Evolutionary conservation across 2,329 filamentous ascomycete species (phyloP).

Genomic region (Fusarium compactum): DNA sequence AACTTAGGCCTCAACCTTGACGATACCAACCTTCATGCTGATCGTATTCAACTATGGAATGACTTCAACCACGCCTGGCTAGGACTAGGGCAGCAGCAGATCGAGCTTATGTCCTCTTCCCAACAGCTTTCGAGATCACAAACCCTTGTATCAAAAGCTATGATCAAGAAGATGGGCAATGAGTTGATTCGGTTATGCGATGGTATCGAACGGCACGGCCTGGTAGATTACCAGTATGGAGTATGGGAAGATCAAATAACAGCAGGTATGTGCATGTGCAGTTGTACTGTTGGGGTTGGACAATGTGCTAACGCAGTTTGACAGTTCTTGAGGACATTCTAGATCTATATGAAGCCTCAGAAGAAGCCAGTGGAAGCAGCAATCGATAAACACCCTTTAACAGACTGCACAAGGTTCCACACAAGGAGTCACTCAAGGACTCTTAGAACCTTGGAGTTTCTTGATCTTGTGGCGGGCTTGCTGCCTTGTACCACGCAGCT

Average conservation of each 20-base stretch:
- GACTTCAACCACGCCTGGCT: constrained; percentile 97
- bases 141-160: constrained; percentile 74
- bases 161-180: constrained; percentile 82
- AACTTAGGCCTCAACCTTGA: constrained; percentile 82
- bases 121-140: constrained; percentile 68
- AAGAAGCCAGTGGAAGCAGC: constrained; percentile 51
- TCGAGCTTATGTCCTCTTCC: constrained; percentile 75
- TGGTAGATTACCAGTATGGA: constrained; percentile 97
- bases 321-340: constrained; percentile 57
- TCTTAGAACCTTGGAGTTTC: constrained; percentile 22
- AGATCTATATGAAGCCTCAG: constrained; percentile 59
- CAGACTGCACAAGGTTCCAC: neutral
- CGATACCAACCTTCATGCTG: constrained; percentile 78
- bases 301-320: constrained; percentile 24
- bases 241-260: constrained; percentile 96
- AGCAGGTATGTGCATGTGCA: constrained; percentile 69
- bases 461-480: neutral
- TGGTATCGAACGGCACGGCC: constrained; percentile 86
- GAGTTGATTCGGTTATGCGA: constrained; percentile 88
- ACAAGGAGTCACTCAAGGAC: neutral
- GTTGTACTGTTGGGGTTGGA: neutral
- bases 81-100: constrained; percentile 83
- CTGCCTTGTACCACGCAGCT: constrained; percentile 14
- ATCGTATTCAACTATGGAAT: constrained; percentile 88
- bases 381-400: constrained; percentile 32